phyloP scores from a whole-genome alignment of 371 early-diverging fungal species.

The Mucor mucedo region DNA sequence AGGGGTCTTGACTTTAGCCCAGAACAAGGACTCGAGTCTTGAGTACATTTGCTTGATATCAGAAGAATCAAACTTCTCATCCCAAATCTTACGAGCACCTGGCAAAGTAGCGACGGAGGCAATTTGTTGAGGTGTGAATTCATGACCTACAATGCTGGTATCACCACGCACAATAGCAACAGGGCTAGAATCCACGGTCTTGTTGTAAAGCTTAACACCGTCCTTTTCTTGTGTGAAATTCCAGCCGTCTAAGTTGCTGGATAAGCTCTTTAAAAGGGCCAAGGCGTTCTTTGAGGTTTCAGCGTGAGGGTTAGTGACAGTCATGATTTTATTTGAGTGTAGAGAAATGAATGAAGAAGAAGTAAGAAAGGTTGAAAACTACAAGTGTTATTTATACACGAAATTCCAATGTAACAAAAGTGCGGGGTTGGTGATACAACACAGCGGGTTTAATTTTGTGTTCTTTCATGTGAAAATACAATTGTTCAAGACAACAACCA shows the following conservation, averaged over 20 bases:
- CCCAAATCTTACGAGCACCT: constrained; percentile 47
- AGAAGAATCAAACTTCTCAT: constrained; percentile 48
- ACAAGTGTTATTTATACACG: not conserved
- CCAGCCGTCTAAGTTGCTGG: constrained; percentile 33
- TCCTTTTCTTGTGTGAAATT: constrained; percentile 28
- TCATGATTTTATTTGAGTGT: constrained; percentile 16
- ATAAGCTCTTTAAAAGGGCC: constrained; percentile 27
- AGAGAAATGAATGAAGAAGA: not conserved
- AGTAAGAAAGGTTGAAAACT: not conserved
- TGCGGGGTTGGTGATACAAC: not conserved
- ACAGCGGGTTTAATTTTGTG: not conserved
- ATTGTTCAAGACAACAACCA: not conserved
- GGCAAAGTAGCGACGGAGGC: constrained; percentile 32
- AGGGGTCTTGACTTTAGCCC: constrained; percentile 49
- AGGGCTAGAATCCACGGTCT: constrained; percentile 21
- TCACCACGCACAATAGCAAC: constrained; percentile 40
- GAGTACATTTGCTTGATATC: constrained; percentile 46
- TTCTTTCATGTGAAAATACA: not conserved
- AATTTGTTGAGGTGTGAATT: constrained; percentile 33
- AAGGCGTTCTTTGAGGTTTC: constrained; percentile 24
- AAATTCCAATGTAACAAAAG: not conserved
- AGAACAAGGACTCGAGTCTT: constrained; percentile 40
- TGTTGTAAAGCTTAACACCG: constrained; percentile 36
- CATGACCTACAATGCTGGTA: constrained; percentile 17
- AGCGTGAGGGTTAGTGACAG: constrained; percentile 29